These are phyloP conservation scores for Penicillium paneum DNA, from an alignment of 2,329 filamentous ascomycete species.

Conservation along the genomic window DNA sequence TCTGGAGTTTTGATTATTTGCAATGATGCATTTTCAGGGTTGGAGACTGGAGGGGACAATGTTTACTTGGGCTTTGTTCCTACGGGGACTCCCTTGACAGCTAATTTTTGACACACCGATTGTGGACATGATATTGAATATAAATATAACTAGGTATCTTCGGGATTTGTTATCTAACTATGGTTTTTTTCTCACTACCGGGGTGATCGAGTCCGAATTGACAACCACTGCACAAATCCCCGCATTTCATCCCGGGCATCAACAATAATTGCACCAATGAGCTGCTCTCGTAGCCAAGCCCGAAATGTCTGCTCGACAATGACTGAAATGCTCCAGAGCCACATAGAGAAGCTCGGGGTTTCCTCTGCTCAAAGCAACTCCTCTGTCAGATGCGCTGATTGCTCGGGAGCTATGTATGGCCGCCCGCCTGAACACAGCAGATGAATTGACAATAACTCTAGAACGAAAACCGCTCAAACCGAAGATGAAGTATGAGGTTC, in stretches of 20 bases:
- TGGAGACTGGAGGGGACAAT: background rate
- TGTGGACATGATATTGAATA: background rate
- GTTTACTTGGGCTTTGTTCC: conserved; percentile 1
- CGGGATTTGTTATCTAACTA: background rate
- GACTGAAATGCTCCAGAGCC: background rate
- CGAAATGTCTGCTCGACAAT: background rate
- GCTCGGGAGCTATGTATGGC: background rate
- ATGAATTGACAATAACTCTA: background rate
- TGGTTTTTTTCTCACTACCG: background rate
- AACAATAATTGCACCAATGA: conserved; percentile 32
- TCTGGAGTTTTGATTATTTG: conserved; percentile 10
- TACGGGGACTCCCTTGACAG: background rate
- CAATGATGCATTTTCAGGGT: conserved; percentile 7
- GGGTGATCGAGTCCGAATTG: conserved; percentile 16
- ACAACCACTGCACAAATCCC: conserved; percentile 1
- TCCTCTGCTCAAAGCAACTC: background rate
- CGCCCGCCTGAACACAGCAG: background rate
- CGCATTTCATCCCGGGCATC: conserved; percentile 16
- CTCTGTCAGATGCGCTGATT: background rate
- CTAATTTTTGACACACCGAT: background rate
- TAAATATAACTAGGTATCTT: background rate
- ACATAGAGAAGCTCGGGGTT: background rate
- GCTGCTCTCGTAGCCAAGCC: background rate
- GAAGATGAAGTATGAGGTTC: conserved; percentile 7
- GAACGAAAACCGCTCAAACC: background rate